These are phyloP conservation scores for Ilex paraguariensis DNA, from an alignment of 305 asterid species.

Conservation along the genomic window DNA sequence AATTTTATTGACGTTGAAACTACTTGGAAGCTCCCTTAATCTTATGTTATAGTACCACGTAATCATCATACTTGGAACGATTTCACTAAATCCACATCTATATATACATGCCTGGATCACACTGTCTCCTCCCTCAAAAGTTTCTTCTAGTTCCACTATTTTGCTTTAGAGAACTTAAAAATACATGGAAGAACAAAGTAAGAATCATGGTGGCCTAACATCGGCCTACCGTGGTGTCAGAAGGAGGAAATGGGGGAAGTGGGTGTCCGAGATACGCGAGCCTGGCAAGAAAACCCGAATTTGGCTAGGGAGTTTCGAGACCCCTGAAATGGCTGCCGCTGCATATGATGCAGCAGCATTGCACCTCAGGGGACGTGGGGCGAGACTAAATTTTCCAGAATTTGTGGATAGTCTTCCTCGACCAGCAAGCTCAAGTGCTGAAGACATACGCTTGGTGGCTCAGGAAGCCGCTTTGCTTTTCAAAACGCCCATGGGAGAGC, in stretches of 20 bases:
- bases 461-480: slow-evolving; percentile 50
- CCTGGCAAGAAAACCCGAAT: slow-evolving; percentile 56
- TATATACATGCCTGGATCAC: neutral
- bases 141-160: neutral
- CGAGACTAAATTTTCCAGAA: slow-evolving; percentile 57
- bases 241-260: slow-evolving; percentile 73
- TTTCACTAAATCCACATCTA: neutral
- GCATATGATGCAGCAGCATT: slow-evolving; percentile 67
- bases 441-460: slow-evolving; percentile 51
- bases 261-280: slow-evolving; percentile 69
- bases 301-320: slow-evolving; percentile 68
- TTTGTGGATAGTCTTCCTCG: slow-evolving; percentile 34
- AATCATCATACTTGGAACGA: neutral
- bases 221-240: slow-evolving; percentile 47
- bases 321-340: slow-evolving; percentile 68
- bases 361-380: slow-evolving; percentile 46
- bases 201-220: neutral
- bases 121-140: neutral
- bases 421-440: slow-evolving; percentile 42
- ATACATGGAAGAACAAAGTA: neutral
- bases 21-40: slow-evolving; percentile 1
- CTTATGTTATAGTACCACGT: neutral
- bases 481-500: neutral
- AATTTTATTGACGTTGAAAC: neutral
- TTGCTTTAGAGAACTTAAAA: neutral